These are phyloP conservation scores for Colletotrichum endophyticum DNA, from an alignment of 2,329 filamentous ascomycete species.

Conservation along the genomic window DNA sequence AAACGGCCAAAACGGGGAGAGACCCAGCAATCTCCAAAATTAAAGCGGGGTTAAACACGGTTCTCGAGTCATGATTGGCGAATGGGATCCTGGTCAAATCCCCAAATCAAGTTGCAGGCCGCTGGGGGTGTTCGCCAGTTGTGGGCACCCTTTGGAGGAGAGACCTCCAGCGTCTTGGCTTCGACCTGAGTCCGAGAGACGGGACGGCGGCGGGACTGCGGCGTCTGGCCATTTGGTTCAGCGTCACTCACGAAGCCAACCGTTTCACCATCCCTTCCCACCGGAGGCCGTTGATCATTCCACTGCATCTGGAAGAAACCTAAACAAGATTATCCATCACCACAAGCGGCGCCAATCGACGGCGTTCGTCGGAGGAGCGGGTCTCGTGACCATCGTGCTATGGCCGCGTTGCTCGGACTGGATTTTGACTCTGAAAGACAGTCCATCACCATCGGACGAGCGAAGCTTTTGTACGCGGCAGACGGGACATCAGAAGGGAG, in stretches of 20 bases:
- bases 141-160: not conserved
- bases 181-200: not conserved
- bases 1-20: not conserved
- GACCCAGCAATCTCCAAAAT: not conserved
- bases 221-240: not conserved
- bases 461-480: not conserved
- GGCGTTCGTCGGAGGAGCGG: not conserved
- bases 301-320: not conserved
- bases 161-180: not conserved
- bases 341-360: not conserved
- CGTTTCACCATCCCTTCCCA: constrained; percentile 18
- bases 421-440: not conserved
- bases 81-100: not conserved
- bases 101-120: not conserved
- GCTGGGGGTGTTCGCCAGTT: not conserved
- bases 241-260: constrained; percentile 1
- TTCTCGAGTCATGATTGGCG: not conserved
- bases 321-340: not conserved
- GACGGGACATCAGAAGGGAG: not conserved
- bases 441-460: constrained; percentile 1
- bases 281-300: not conserved
- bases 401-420: not conserved
- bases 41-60: not conserved
- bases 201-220: not conserved
- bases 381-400: not conserved